Evolutionary conservation across 371 early-diverging fungal species (phyloP).

Genomic region (Rhizomucor pusillus): DNA sequence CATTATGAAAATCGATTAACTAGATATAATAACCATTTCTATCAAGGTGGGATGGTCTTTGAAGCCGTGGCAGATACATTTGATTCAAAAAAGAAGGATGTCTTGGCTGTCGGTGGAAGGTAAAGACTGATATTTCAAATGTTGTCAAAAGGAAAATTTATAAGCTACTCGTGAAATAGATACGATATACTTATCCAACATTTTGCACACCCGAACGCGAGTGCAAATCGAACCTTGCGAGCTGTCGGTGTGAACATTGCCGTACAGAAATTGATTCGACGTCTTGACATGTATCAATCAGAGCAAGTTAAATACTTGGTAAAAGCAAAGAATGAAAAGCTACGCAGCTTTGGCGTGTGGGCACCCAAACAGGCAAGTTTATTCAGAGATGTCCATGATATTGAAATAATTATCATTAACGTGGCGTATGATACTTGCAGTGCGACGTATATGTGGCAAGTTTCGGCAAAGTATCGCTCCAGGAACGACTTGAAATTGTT

Average conservation of each 20-base stretch:
- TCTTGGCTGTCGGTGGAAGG: conserved; percentile 82
- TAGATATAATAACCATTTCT: conserved; percentile 75
- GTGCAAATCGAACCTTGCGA: conserved; percentile 51
- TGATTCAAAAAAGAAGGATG: conserved; percentile 62
- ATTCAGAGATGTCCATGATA: no score
- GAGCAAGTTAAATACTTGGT: conserved; percentile 54
- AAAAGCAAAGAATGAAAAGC: conserved; percentile 55
- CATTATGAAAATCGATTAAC: neutral
- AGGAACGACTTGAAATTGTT: conserved; percentile 70
- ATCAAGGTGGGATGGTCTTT: conserved; percentile 73
- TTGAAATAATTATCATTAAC: neutral
- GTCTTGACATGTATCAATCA: conserved; percentile 67
- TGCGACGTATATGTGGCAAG: conserved; percentile 82
- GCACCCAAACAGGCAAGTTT: conserved; percentile 42
- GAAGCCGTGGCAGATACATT: conserved; percentile 60
- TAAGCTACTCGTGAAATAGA: conserved; percentile 21
- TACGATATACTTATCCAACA: conserved; percentile 68
- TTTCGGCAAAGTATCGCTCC: conserved; percentile 69
- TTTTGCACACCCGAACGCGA: conserved; percentile 43
- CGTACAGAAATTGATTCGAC: conserved; percentile 70
- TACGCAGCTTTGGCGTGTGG: conserved; percentile 64
- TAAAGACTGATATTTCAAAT: no score
- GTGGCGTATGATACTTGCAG: conserved; percentile 12
- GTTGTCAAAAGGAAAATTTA: neutral
- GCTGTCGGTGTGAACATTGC: conserved; percentile 82